A percentile compares a stretch with the other conserved stretches of the same genome.
phyloP scores from a whole-genome alignment of 2,329 filamentous ascomycete species.

The Fusarium nematophilum region DNA sequence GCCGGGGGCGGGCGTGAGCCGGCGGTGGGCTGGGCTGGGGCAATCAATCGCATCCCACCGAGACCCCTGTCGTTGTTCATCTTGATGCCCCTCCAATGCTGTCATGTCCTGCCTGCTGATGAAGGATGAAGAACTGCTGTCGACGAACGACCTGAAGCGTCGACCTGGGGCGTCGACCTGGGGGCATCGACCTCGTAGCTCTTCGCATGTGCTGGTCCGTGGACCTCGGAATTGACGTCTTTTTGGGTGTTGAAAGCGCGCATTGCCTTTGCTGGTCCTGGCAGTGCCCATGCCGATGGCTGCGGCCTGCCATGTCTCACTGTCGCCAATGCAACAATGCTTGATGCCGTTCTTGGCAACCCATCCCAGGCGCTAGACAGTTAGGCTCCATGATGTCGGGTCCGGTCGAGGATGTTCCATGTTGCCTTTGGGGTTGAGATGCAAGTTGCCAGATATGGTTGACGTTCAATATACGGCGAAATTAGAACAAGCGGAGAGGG shows the following conservation, averaged over 20 bases:
- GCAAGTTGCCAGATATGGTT: neutral
- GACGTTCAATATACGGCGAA: neutral
- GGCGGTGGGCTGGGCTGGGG: slow-evolving; percentile 9
- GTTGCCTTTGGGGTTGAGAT: slow-evolving; percentile 1
- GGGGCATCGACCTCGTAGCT: too few species aligned
- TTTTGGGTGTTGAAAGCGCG: too few species aligned
- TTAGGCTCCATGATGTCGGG: slow-evolving; percentile 2
- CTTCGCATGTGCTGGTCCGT: too few species aligned
- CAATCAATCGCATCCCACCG: slow-evolving; percentile 30
- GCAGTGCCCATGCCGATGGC: neutral
- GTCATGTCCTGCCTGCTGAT: too few species aligned
- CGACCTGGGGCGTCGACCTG: too few species aligned
- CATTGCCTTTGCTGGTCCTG: too few species aligned
- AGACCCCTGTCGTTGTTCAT: slow-evolving; percentile 19
- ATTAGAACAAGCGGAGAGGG: neutral
- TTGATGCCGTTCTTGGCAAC: slow-evolving; percentile 1
- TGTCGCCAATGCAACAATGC: neutral
- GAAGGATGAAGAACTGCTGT: too few species aligned
- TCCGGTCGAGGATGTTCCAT: neutral
- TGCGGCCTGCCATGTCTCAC: neutral
- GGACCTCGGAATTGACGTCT: too few species aligned
- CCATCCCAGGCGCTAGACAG: slow-evolving; percentile 5
- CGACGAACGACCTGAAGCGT: too few species aligned
- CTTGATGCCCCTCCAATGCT: neutral
- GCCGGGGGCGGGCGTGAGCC: slow-evolving; percentile 28